These are phyloP conservation scores for Aspergillus campestris DNA, from an alignment of 495 filamentous ascomycete species.

Conservation along the genomic window DNA sequence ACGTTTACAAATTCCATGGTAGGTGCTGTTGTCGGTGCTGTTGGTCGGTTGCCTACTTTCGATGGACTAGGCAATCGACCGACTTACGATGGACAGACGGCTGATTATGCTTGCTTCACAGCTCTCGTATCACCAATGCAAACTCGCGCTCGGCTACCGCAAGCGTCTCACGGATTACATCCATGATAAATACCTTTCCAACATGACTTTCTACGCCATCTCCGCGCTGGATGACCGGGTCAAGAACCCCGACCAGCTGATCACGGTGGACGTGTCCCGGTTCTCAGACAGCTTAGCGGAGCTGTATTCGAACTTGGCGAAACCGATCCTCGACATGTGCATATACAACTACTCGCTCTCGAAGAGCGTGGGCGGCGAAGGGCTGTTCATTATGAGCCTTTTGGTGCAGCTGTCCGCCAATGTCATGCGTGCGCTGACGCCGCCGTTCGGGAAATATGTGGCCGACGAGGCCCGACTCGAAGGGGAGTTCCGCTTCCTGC, in stretches of 20 bases:
- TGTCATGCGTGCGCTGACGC: slow-evolving; percentile 89
- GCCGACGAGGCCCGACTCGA: slow-evolving; percentile 92
- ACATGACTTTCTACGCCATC: slow-evolving; percentile 97
- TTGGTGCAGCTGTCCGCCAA: slow-evolving; percentile 87
- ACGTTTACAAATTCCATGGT: slow-evolving; percentile 99
- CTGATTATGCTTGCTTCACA: slow-evolving; percentile 21
- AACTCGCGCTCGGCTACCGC: slow-evolving; percentile 84
- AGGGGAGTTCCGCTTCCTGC: slow-evolving; percentile 92
- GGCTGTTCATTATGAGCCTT: slow-evolving; percentile 86
- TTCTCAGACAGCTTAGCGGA: slow-evolving; percentile 95
- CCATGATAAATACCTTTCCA: slow-evolving; percentile 84
- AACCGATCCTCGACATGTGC: slow-evolving; percentile 86
- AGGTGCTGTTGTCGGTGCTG: slow-evolving; percentile 19
- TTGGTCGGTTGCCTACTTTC: neutral
- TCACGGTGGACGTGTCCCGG: slow-evolving; percentile 90
- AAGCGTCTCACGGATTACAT: slow-evolving; percentile 87
- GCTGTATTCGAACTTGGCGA: slow-evolving; percentile 94
- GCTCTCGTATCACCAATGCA: slow-evolving; percentile 97
- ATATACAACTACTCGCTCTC: slow-evolving; percentile 95
- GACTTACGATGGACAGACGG: no score
- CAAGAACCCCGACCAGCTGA: slow-evolving; percentile 97
- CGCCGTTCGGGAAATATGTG: slow-evolving; percentile 97
- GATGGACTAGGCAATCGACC: no score
- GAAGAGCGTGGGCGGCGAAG: slow-evolving; percentile 87
- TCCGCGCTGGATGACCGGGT: slow-evolving; percentile 94